phyloP scores from a whole-genome alignment of 2,329 filamentous ascomycete genomes.

The Aspergillus calidoustus region DNA sequence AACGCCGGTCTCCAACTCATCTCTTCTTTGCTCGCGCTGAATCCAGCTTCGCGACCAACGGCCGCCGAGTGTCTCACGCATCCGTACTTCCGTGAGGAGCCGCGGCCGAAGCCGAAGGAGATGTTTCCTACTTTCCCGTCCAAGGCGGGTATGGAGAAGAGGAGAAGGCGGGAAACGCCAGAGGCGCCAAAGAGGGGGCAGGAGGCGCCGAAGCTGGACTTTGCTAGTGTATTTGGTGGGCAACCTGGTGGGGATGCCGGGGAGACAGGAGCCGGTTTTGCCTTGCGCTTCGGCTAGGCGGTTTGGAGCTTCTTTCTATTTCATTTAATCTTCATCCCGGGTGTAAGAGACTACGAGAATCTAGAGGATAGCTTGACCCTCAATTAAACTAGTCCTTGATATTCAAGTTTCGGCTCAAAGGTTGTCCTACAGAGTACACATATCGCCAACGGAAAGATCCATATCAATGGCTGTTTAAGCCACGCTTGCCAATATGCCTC shows the following conservation, averaged over 20 bases:
- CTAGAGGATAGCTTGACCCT: neutral
- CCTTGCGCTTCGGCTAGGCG: conserved; percentile 61
- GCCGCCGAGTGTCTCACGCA: conserved; percentile 77
- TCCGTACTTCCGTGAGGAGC: conserved; percentile 85
- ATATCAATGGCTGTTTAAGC: neutral
- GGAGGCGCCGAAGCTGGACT: conserved; percentile 66
- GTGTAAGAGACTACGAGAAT: neutral
- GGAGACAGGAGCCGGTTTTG: conserved; percentile 62
- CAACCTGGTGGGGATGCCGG: conserved; percentile 67
- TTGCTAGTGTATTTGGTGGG: conserved; percentile 72
- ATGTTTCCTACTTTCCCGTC: conserved; percentile 98
- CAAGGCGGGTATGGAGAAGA: conserved; percentile 88
- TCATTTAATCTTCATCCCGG: neutral
- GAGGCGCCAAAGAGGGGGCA: conserved; percentile 82
- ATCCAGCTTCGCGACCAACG: conserved; percentile 72
- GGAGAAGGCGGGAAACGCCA: conserved; percentile 73
- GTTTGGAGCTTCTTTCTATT: neutral
- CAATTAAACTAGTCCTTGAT: neutral
- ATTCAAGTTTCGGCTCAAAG: neutral
- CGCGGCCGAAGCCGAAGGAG: conserved; percentile 83
- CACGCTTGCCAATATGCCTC: neutral
- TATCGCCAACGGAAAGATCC: conserved; percentile 2
- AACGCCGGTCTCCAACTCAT: conserved; percentile 73
- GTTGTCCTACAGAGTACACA: neutral
- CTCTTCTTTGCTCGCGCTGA: conserved; percentile 70